Evolutionary conservation across 2,329 filamentous ascomycete species (phyloP), one percentile per base, ranked within the genome.

Genomic region (Sporothrix sp.): DNA sequence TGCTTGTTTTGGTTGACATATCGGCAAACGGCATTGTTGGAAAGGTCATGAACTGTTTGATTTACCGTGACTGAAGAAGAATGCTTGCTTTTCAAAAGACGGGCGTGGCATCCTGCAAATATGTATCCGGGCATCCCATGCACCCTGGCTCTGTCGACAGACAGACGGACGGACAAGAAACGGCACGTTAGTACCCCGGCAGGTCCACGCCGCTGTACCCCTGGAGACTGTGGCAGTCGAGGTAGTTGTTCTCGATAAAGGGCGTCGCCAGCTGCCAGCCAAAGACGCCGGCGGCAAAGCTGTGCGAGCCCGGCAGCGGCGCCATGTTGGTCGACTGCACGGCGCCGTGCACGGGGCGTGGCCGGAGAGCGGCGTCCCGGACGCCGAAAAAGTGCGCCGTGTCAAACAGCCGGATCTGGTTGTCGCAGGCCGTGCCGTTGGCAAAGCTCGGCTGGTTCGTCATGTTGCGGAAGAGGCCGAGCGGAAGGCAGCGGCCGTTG

Each of bases 381-480:
- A 11, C 20, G 21, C 57, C 61, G 25, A 55, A 45, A 16, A 58
- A 61, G 53, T 64, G 55, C 33, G 58, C 57, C 25, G 59, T 60
- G 53, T 62, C 61, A 56, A 64, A 63, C 43, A 66, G 53, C 13
- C 65, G 62, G 42, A 65, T 60, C 59, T 65, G 64, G 46, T 66
- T 64, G 52, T 63, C 61, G 54, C 69, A 65, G 21, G 61, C 62
- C 5, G 67, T 72, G 46, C 75, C 70, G 52, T 64, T 64, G 40
- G 77, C 76, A 9, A 76, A 67, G 1, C 72, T 77, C 65, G 74
- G 73, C 59, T 79, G 76, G 58, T 79, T 79, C 3, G 75, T 77
- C 40, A 75, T 63, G 58, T 76, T 77, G 56, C 64, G 57, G 60
- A 71, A 71, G 51, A 75, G 71, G 1, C 58, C 57, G 4, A 75